These are phyloP conservation scores for Aspergillus homomorphus DNA, from an alignment of 495 filamentous ascomycete genomes.

Conservation along the genomic window DNA sequence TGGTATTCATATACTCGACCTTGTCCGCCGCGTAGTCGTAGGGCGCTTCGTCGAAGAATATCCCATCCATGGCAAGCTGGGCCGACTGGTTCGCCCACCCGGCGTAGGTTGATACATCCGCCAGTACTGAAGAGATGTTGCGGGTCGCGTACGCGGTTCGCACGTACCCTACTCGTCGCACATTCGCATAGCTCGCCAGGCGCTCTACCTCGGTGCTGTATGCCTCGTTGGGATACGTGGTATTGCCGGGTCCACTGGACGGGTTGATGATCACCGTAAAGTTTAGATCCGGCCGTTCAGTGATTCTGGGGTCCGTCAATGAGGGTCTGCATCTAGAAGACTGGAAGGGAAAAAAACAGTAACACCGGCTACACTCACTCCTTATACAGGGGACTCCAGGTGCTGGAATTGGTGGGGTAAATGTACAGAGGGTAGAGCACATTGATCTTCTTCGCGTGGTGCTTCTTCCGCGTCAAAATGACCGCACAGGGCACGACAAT, in stretches of 20 bases:
- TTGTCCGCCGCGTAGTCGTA: constrained; percentile 23
- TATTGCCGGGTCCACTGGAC: constrained; percentile 40
- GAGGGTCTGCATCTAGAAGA: background rate
- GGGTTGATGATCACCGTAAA: constrained; percentile 50
- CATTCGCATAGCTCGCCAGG: constrained; percentile 42
- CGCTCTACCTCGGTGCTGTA: constrained; percentile 34
- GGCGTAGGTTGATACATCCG: constrained; percentile 40
- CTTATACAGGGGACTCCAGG: constrained; percentile 43
- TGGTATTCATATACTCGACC: constrained; percentile 31
- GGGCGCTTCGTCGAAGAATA: constrained; percentile 49
- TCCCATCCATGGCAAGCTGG: constrained; percentile 38
- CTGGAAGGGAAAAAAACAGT: background rate
- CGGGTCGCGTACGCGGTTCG: constrained; percentile 33
- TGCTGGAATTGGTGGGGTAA: constrained; percentile 38
- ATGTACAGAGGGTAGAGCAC: constrained; percentile 51
- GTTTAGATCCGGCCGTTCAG: constrained; percentile 29
- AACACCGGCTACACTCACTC: constrained; percentile 12
- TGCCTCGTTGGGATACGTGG: constrained; percentile 25
- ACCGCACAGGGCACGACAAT: constrained; percentile 17
- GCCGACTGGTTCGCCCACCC: constrained; percentile 34
- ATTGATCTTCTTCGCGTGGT: constrained; percentile 22
- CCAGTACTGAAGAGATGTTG: constrained; percentile 26
- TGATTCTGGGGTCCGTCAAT: constrained; percentile 17
- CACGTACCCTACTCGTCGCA: constrained; percentile 49
- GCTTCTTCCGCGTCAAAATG: constrained; percentile 9